Evolutionary conservation across 139 green algal genomes (phyloP).

Genomic region (Chlorella sp.): DNA sequence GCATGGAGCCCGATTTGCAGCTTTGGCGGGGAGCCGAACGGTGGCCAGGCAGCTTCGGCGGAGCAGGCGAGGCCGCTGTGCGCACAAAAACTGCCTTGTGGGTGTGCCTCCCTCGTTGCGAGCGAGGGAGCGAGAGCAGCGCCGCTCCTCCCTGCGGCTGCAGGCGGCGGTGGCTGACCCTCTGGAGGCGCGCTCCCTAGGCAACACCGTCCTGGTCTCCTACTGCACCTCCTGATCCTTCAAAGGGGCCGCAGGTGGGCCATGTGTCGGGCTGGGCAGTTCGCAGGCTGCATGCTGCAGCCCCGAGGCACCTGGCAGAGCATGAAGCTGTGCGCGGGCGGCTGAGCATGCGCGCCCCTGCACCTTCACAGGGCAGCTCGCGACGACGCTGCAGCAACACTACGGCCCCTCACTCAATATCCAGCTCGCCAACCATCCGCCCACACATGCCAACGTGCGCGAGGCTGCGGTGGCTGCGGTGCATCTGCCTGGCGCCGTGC

Average conservation of each 20-base stretch:
- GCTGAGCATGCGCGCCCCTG: too few species aligned
- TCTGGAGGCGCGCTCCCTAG: neutral
- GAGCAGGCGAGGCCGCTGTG: neutral
- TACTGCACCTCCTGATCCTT: conserved; percentile 75
- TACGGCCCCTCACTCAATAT: conserved; percentile 59
- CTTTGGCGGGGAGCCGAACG: neutral
- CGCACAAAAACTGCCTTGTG: neutral
- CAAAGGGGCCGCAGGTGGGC: conserved; percentile 67
- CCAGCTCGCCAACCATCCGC: conserved; percentile 52
- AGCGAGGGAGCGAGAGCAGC: neutral
- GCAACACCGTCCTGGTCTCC: conserved; percentile 44
- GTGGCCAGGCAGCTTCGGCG: neutral
- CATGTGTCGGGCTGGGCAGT: too few species aligned
- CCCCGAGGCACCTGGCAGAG: too few species aligned
- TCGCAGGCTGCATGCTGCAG: too few species aligned
- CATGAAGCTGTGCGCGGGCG: neutral
- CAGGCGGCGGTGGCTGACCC: neutral
- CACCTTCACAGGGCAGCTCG: too few species aligned
- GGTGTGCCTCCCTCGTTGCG: neutral
- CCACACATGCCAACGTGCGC: conserved; percentile 31
- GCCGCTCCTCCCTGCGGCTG: neutral
- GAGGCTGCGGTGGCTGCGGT: neutral
- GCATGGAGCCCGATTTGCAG: too few species aligned
- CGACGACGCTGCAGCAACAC: conserved; percentile 33
- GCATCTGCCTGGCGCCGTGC: neutral